Conservation (phyloP, 305 asterid genomes). For the Lippia alba region DNA sequence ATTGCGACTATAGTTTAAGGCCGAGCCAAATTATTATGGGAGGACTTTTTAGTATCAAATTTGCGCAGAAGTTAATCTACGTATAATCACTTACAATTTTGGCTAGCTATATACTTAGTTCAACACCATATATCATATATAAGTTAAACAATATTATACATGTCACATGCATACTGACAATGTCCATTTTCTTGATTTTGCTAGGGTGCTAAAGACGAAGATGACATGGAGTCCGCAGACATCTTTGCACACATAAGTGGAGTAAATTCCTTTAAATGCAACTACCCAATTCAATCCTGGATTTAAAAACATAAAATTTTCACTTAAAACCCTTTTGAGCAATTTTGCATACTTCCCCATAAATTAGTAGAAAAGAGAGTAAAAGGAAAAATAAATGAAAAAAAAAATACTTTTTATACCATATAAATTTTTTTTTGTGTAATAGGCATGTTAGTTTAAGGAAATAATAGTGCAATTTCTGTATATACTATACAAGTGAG, state of each 20-base stretch:
- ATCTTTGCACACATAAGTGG: conserved; percentile 66
- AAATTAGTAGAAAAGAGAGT: conserved; percentile 6
- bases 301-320: conserved; percentile 31
- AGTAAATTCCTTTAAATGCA: conserved; percentile 67
- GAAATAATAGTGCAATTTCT: conserved; percentile 19
- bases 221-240: conserved; percentile 50
- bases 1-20: no score
- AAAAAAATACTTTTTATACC: neutral
- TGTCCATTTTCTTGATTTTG: neutral
- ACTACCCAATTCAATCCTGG: conserved; percentile 67
- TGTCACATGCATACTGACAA: neutral
- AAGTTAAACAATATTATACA: neutral
- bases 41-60: no score
- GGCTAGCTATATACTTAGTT: no score
- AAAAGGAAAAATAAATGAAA: conserved; percentile 12
- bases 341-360: conserved; percentile 34
- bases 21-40: no score
- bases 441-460: neutral
- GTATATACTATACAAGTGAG: conserved; percentile 26
- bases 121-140: neutral
- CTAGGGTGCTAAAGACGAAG: conserved; percentile 57
- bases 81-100: no score
- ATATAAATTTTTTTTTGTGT: conserved; percentile 4
- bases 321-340: neutral
- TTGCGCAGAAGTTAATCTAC: no score